Conservation (phyloP, 1,284 basidiomycete genomes). For the Termitomyces sp. region DNA sequence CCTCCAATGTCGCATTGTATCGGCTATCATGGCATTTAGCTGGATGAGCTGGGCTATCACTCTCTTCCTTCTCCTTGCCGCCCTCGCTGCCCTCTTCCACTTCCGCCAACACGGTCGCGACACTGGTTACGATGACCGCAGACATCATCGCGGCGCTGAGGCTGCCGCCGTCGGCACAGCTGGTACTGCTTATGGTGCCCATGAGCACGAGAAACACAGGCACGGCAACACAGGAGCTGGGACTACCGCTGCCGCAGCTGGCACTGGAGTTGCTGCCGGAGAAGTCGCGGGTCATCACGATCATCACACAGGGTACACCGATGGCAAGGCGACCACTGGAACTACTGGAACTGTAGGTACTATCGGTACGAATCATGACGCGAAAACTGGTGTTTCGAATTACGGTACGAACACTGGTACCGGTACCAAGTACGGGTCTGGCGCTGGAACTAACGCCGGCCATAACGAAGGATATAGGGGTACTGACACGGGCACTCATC, state of each 20-base stretch:
- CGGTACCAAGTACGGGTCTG: slow-evolving; percentile 36
- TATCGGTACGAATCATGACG: neutral
- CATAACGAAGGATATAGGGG: neutral
- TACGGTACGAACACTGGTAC: slow-evolving; percentile 32
- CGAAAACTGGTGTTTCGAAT: neutral
- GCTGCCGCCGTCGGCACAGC: slow-evolving; percentile 3
- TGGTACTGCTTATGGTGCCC: neutral
- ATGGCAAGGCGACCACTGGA: neutral
- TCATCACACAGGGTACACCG: neutral
- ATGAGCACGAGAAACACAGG: neutral
- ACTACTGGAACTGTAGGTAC: neutral
- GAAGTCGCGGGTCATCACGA: neutral
- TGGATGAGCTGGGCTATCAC: slow-evolving; percentile 28
- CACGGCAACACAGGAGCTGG: neutral
- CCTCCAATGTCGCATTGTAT: slow-evolving; percentile 27
- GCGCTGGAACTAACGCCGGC: neutral
- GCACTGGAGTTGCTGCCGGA: neutral
- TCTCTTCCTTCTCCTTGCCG: slow-evolving; percentile 21
- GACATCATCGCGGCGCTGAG: neutral
- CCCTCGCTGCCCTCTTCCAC: slow-evolving; percentile 18
- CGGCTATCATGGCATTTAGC: slow-evolving; percentile 29
- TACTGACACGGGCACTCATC: neutral
- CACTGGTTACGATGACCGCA: neutral
- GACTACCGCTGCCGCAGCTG: neutral
- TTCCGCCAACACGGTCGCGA: slow-evolving; percentile 13